Base-by-base conservation (phyloP, 1,139 yeast species). In the Casaregolazyma suthepensis region DNA sequence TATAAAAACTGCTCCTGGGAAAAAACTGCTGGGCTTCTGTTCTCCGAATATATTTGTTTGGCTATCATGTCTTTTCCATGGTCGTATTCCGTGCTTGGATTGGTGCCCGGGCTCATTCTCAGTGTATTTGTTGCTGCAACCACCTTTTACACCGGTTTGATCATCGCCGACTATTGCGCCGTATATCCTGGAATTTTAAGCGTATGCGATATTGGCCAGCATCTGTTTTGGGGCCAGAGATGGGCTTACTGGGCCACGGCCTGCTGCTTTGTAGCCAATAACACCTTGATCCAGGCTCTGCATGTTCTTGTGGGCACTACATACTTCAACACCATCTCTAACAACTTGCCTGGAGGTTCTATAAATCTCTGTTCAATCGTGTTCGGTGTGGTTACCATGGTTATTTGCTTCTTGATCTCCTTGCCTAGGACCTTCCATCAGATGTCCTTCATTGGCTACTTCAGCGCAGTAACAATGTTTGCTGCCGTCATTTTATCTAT, bases 41-140 rank as follows among this genome's bases (percentile, higher is more conserved):
- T 81, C 57, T 78, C 83, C 3, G 85, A 81, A 64, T 81, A 81
- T 65, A 79, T 81, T 42, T 81, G 84, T 61, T 70, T 81, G 57
- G 85, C 85, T 10, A 80, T 80, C 56, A 75, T 81, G 79, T 78
- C 83, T 18, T 81, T 81, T 63, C 86, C 86, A 0, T 79, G 84
- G 83, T 77, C 84, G 5, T 81, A 78, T 61, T 78, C 83, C 1
- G 81, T 80, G 2, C 68, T 81, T 35, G 85, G 86, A 0, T 66
- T 81, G 22, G 77, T 81, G 1, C 83, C 84, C 1, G 86, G 85
- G 0, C 66, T 81, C 22, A 77, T 81, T 38, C 64, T 81, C 52
- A 81, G 85, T 0, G 73, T 74, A 1, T 75, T 75, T 51, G 80
- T 81, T 5, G 74, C 84, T 1, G 59, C 75, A 17, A 74, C 79